Evolutionary conservation across 2,329 filamentous ascomycete species (phyloP), one percentile per base, ranked within the genome.

Genomic region (Trichoderma sp.): DNA sequence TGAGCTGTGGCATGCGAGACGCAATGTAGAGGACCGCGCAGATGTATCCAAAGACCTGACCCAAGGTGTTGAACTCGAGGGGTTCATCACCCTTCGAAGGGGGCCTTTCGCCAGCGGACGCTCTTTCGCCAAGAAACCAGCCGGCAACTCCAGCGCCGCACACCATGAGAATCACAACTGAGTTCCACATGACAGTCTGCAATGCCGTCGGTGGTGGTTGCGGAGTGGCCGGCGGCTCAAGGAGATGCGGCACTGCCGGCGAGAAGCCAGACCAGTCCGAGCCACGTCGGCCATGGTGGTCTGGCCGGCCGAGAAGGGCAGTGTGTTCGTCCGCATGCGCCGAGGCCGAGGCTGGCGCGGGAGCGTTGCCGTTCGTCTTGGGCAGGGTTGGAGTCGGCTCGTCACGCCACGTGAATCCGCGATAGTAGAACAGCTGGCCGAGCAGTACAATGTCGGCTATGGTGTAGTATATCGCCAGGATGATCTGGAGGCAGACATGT

Each of bases 381-480:
- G 77, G 72, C 51, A 78, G 72, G 47, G 75, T 71, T 10, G 81
- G 74, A 7, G 78, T 73, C 15, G 83, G 77, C 64, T 86, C 79
- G 68, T 89, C 86, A 60, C 77, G 80, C 81, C 83, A 85, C 2
- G 86, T 88, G 70, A 97, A 95, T 3, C 93, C 93, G 60, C 91
- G 88, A 77, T 99, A 99, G 80, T 96, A 98, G 80, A 98, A 96
- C 77, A 92, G 96, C 78, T 99, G 95, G 0, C 82, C 84, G 0
- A 98, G 81, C 1, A 99, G 83, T 1, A 98, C 92, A 48, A 97
- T 85, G 74, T 98, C 94, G 67, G 93, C 93, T 44, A 96, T 83
- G 17, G 93, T 96, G 75, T 98, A 97, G 77, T 97, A 97, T 17
- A 97, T 85, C 14, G 93, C 93, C n/a, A 97, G 82, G 61, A 97